These are phyloP conservation scores for Bremia lactucae DNA, from an alignment of 352 stramenopile species.

Conservation along the genomic window DNA sequence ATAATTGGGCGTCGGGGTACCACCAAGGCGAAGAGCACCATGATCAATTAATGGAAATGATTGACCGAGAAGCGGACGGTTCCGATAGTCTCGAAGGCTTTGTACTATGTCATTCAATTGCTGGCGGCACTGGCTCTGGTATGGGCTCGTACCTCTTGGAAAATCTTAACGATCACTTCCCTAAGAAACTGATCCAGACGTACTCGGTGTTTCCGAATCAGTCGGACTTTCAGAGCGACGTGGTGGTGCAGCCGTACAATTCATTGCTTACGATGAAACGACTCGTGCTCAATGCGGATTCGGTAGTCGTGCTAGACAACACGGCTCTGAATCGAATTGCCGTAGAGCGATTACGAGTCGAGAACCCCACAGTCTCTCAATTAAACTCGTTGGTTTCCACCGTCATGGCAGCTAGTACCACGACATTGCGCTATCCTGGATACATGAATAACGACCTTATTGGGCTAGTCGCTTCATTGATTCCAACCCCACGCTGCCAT, in stretches of 20 bases:
- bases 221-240: constrained; percentile 88
- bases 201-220: constrained; percentile 99
- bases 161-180: constrained; percentile 98
- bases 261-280: constrained; percentile 98
- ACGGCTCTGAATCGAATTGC: constrained; percentile 96
- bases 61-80: constrained; percentile 95
- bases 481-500: constrained; percentile 97
- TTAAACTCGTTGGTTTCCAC: constrained; percentile 98
- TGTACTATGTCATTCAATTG: constrained; percentile 98
- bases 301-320: constrained; percentile 98
- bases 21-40: constrained; percentile 89
- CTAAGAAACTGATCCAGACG: constrained; percentile 99
- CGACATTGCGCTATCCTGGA: constrained; percentile 92
- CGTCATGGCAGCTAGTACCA: constrained; percentile 98
- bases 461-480: constrained; percentile 94
- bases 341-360: constrained; percentile 90
- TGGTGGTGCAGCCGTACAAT: constrained; percentile 99
- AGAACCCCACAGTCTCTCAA: constrained; percentile 94
- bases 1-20: constrained; percentile 91
- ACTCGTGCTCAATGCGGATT: constrained; percentile 96
- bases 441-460: constrained; percentile 99
- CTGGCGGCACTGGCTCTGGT: constrained; percentile 95
- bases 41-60: constrained; percentile 99
- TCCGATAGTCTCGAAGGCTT: constrained; percentile 95
- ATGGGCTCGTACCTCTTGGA: constrained; percentile 99